Evolutionary conservation across 2,329 filamentous ascomycete genomes (phyloP), one percentile per base, ranked within the genome.

Genomic region (Ophiostoma montium): DNA sequence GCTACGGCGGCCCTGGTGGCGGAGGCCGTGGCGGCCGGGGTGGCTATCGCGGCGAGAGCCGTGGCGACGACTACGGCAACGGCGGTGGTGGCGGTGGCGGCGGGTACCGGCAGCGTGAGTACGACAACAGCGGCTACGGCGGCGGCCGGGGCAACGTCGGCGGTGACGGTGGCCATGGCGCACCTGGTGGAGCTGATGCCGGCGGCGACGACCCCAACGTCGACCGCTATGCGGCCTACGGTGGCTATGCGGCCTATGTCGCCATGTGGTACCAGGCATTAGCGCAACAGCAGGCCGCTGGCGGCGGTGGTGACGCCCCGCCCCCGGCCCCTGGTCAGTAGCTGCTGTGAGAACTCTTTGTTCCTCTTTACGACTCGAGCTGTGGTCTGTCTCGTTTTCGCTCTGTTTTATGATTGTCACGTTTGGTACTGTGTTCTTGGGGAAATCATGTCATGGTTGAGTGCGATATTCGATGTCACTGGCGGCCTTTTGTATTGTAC

Each of bases 171-270:
- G 64, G 45, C 16, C 64, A 67, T 44, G 66, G 67, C 46, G 63
- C 66, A 30, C 61, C n/a, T n/a, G n/a, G n/a, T n/a, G n/a, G n/a
- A n/a, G n/a, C n/a, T n/a, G n/a, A 65, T 63, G 49, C 57, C 59
- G 27, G 56, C 59, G 65, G 74, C 57, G 69, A 67, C 53, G 70
- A 73, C 54, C 71, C 69, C 30, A 67, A 63, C 45, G 70, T 70
- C 50, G 84, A 86, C 59, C 81, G 82, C 1, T 92, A 92, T 65
- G 86, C 86, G 50, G 73, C 80, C 50, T 92, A 89, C 65, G 86
- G 86, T 56, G 86, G 86, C 53, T 90, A 90, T 64, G 76, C 88
- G 58, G 82, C 82, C 57, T 92, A 90, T 62, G 66, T 87, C 52
- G 78, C 82, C 36, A 71, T 89, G 57, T 92, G 85, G 85, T 89